Conservation (phyloP, 352 stramenopile genomes). For the Globisporangium polare region DNA sequence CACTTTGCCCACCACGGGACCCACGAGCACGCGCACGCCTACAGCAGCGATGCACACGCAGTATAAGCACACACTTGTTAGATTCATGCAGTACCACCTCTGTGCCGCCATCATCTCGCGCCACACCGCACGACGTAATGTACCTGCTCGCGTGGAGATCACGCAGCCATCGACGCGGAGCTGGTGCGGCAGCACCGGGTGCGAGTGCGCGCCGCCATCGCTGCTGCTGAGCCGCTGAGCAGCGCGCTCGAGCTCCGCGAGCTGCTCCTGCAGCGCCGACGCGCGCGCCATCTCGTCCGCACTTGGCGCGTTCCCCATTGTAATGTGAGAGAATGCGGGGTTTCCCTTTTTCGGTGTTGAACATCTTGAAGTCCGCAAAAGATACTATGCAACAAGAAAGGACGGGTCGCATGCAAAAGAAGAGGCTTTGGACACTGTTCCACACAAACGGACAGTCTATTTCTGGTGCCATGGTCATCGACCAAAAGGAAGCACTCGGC, state of each 20-base stretch:
- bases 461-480: no score
- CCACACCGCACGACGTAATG: no score
- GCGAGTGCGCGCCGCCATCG: conserved; percentile 12
- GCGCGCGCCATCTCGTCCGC: conserved; percentile 26
- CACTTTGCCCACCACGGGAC: conserved; percentile 67
- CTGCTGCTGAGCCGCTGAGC: conserved; percentile 19
- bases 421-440: neutral
- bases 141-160: conserved; percentile 13
- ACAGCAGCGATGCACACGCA: neutral
- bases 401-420: neutral
- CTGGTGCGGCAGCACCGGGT: conserved; percentile 24
- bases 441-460: no score
- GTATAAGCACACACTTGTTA: neutral
- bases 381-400: neutral
- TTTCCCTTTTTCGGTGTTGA: neutral
- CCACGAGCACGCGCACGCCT: conserved; percentile 56
- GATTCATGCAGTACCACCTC: neutral
- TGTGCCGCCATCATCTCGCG: neutral
- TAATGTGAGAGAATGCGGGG: neutral
- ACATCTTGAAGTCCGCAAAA: neutral
- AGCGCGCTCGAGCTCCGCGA: conserved; percentile 43
- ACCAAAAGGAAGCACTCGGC: no score
- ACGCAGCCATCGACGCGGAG: conserved; percentile 20
- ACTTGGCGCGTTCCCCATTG: conserved; percentile 51
- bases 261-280: conserved; percentile 30